Base-by-base conservation (phyloP, 441 rosid species). In the Erodium texanum region DNA sequence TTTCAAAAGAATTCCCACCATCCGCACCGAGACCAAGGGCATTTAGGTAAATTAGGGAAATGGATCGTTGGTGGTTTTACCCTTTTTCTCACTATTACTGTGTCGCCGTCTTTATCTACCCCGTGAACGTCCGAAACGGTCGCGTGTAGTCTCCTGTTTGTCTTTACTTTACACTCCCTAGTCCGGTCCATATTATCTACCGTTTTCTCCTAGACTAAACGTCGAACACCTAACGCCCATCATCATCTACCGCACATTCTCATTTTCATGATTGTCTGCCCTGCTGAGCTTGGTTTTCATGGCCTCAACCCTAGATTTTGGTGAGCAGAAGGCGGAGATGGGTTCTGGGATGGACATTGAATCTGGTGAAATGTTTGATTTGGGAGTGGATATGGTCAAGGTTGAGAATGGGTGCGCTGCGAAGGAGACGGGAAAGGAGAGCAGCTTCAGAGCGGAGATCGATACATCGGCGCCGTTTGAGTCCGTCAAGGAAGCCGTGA, bases 401-500 rank as follows among this genome's bases (percentile, higher is more conserved):
- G 45, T 52, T 6, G 62, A 18, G 24, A 66, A 36, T 58, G 68
- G 59, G 36, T 7, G 38, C 18, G 61, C 22, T n/a, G 70, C 2
- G 62, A 67, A 50, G 50, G 24, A 24, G 56, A 11, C 22, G 24
- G 70, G 2, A 48, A 67, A 50, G 50, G 24, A 24, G 56, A 11
- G 67, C 19, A 15, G 67, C 12, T 45, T 36, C 38, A 85, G 83
- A 73, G 85, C 80, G 10, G 97, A 83, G 83, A 86, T 92, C 76
- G 98, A 93, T 59, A 88, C 98, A 1, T 93, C 97, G 64, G 96
- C 95, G 3, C 98, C 97, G 32, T 90, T 93, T 73, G 96, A 85
- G 85, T 90, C 98, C 0, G 98, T 93, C 24, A 93, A 82, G 80
- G 97, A 90, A 68, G 97, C 97, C 7, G 96, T 85, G 48, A 76